phyloP scores from a whole-genome alignment of 331 rosid species.

The Quercus tomentella region DNA sequence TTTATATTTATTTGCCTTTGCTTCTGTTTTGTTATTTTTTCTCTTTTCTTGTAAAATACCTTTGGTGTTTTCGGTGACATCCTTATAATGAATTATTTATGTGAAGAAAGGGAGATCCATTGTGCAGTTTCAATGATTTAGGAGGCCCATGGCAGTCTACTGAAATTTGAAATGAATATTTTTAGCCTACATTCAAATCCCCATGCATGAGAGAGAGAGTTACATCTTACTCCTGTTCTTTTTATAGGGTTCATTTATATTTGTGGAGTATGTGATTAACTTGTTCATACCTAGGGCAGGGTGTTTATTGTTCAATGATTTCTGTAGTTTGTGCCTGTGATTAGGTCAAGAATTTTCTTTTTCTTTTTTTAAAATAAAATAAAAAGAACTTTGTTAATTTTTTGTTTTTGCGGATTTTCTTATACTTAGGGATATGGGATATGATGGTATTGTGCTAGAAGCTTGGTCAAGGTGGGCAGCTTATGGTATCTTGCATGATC shows the following conservation, averaged over 20 bases:
- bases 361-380: background rate
- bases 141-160: background rate
- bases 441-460: constrained; percentile 92
- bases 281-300: background rate
- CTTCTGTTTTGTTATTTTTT: background rate
- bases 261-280: background rate
- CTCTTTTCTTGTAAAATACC: background rate
- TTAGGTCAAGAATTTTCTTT: background rate
- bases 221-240: no score
- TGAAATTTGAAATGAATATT: background rate
- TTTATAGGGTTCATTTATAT: no score
- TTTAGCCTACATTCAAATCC: background rate
- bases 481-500: constrained; percentile 73
- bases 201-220: background rate
- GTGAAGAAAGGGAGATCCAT: background rate
- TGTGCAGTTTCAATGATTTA: no score
- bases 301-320: background rate
- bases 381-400: background rate
- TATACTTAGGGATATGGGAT: constrained; percentile 80
- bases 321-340: background rate
- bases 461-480: constrained; percentile 99
- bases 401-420: constrained; percentile 4
- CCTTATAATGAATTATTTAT: background rate
- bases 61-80: background rate
- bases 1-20: background rate